Percentiles rank a stretch among this genome's conserved stretches.
Evolutionary conservation across 2,329 filamentous ascomycete genomes (phyloP).

Genomic region (Lachnellula hyalina): DNA sequence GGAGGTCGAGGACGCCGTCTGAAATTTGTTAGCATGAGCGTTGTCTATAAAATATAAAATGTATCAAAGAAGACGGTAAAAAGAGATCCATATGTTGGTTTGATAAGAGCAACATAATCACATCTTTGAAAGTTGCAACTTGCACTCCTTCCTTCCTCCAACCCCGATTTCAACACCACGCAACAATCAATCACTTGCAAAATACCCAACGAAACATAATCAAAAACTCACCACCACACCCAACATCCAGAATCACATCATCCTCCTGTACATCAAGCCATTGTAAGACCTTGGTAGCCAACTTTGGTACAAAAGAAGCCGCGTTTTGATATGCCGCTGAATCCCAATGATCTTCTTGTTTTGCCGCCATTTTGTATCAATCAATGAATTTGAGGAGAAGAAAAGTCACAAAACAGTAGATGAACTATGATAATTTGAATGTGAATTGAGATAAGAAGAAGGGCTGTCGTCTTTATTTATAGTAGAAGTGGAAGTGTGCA

Average conservation of each 20-base stretch:
- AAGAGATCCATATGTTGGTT: background rate
- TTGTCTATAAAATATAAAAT: background rate
- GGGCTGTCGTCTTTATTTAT: background rate
- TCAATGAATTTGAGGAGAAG: background rate
- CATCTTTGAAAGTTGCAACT: background rate
- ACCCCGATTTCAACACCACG: background rate
- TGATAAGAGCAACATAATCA: background rate
- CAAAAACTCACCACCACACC: conserved; percentile 51
- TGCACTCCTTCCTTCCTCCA: background rate
- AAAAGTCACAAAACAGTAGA: no score
- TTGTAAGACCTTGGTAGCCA: conserved; percentile 51
- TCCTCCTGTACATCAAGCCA: conserved; percentile 55
- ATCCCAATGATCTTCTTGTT: conserved; percentile 35
- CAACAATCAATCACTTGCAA: background rate
- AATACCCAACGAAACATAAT: background rate
- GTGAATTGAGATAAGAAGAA: background rate
- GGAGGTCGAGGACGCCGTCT: conserved; percentile 55
- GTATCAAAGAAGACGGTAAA: no score
- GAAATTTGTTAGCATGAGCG: background rate
- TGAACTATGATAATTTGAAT: background rate
- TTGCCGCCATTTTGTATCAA: conserved; percentile 9
- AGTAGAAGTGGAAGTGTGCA: background rate
- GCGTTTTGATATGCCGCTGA: conserved; percentile 50
- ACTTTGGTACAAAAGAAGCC: conserved; percentile 59
- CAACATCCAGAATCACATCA: conserved; percentile 56